Base-by-base conservation (phyloP, 2,329 filamentous ascomycete species). In the Aureobasidium pullulans region DNA sequence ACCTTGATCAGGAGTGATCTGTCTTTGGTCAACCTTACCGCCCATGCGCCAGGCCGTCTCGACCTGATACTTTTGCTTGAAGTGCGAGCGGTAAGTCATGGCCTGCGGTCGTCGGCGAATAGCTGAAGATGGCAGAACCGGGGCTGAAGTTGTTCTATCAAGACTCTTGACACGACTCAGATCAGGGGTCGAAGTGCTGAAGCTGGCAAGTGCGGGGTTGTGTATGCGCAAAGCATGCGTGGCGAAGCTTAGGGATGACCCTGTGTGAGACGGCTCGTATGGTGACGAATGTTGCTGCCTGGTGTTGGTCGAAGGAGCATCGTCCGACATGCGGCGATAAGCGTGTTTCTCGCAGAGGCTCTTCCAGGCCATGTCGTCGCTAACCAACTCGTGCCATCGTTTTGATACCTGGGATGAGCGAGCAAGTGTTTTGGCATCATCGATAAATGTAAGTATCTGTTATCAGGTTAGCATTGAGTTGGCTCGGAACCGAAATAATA, bases 311-410 rank as follows among this genome's bases (percentile, higher is more conserved):
- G 60, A 48, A 34, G 59, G 49, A 19, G 65, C 37, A 36, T 69
- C 66, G 57, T 77, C 75, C 74, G 80, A 79, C 53, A 81, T 71
- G 54, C 79, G 74, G 50, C 82, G 84, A 72, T 96, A 99, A 62
- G 94, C 91, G 72, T 96, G 93, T 75, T 96, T 96, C 64, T 95
- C 90, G 71, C 93, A 97, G 19, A 99, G 81, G 62, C 94, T 90
- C 77, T 96, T 96, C 94, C 94, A 99, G 1, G 94, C 96, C 75
- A 96, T 92, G 72, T 99, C 94, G 72, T 99, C 94, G 70, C 88
- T 93, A 52, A 99, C 81, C 7, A 99, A 81, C 73, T 96, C 92
- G 63, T 90, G 84, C 94, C 94, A 99, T 71, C 92, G 84, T 64
- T 86, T 86, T 57, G 94, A 99, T n/a, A 99, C 94, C 72, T 97